phyloP scores from a whole-genome alignment of 2,329 filamentous ascomycete genomes.

The Sporothrix brasiliensis region DNA sequence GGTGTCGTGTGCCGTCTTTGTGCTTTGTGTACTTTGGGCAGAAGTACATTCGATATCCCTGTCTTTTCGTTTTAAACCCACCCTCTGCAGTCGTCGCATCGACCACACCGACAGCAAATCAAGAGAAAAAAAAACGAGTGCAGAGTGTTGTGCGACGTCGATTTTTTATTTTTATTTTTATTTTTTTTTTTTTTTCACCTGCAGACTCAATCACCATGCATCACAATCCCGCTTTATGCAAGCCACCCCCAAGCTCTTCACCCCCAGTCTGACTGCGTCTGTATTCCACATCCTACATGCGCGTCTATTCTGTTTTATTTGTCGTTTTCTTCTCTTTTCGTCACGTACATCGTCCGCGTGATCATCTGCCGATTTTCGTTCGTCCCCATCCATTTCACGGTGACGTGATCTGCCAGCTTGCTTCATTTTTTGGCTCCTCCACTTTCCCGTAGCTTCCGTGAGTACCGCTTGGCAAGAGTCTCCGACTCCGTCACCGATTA shows the following conservation, averaged over 20 bases:
- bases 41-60: not conserved
- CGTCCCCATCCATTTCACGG: not conserved
- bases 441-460: not conserved
- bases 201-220: conserved; percentile 19
- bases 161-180: not conserved
- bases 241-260: not conserved
- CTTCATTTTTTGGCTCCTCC: not conserved
- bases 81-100: conserved; percentile 3
- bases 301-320: not conserved
- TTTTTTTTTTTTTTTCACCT: not conserved
- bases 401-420: not conserved
- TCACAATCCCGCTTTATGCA: conserved; percentile 8
- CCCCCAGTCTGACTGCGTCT: not conserved
- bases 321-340: not conserved
- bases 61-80: not conserved
- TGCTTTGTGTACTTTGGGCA: not conserved
- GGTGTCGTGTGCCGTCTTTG: not conserved
- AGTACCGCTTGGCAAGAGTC: not conserved
- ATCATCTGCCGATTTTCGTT: not conserved
- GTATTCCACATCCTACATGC: not conserved
- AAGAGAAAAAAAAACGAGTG: not conserved
- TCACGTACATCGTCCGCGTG: not conserved
- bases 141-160: too few species aligned
- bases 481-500: not conserved
- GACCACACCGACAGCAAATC: conserved; percentile 9